phyloP scores from a whole-genome alignment of 2,329 filamentous ascomycete genomes.

The Xylariaceae sp. region DNA sequence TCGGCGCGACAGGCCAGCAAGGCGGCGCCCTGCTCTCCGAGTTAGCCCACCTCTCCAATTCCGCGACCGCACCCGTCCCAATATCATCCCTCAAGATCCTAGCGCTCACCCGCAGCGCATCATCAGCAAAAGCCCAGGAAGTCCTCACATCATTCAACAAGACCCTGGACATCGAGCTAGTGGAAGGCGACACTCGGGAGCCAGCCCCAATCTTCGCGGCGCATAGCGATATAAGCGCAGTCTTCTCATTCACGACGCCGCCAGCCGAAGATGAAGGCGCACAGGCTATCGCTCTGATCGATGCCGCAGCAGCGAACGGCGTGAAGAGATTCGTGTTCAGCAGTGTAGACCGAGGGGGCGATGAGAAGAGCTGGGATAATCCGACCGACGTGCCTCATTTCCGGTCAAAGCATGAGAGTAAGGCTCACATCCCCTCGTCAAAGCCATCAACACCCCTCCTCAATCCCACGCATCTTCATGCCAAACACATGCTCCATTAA shows the following conservation, averaged over 20 bases:
- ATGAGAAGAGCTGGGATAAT: slow-evolving; percentile 44
- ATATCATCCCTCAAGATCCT: slow-evolving; percentile 26
- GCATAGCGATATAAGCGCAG: slow-evolving; percentile 28
- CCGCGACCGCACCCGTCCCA: slow-evolving; percentile 23
- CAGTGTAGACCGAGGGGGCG: slow-evolving; percentile 62
- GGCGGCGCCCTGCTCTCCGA: slow-evolving; percentile 31
- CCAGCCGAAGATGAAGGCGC: slow-evolving; percentile 33
- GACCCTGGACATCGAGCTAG: slow-evolving; percentile 28
- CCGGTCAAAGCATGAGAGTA: slow-evolving; percentile 49
- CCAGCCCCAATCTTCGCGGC: slow-evolving; percentile 35
- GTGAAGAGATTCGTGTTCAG: slow-evolving; percentile 61
- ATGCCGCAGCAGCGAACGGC: slow-evolving; percentile 37
- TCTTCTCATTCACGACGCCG: slow-evolving; percentile 36
- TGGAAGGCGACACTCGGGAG: slow-evolving; percentile 34
- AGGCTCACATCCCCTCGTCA: not conserved
- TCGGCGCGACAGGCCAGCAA: slow-evolving; percentile 38
- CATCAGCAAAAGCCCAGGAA: slow-evolving; percentile 32
- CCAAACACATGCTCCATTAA: not conserved
- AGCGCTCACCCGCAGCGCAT: slow-evolving; percentile 32
- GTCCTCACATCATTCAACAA: slow-evolving; percentile 20
- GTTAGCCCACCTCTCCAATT: slow-evolving; percentile 17
- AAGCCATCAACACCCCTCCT: not conserved
- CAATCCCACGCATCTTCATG: not conserved
- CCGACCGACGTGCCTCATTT: slow-evolving; percentile 58
- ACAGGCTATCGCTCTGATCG: slow-evolving; percentile 36